Base-by-base conservation (phyloP, 2,329 filamentous ascomycete genomes). In the Tolypocladium amazonense region DNA sequence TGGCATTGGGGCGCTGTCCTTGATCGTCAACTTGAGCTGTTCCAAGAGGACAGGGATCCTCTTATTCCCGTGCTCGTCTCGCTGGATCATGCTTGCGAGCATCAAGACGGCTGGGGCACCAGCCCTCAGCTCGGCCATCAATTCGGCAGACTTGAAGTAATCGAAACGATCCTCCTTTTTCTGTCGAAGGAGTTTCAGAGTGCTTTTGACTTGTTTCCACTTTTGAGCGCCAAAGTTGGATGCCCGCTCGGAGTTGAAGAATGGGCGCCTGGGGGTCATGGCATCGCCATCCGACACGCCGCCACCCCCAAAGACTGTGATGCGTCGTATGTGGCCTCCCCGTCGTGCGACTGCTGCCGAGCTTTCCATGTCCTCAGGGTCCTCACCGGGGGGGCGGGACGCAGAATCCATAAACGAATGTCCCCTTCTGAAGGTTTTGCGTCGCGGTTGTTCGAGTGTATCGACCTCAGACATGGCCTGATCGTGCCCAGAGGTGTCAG, bases 51-150 rank as follows among this genome's bases (percentile, higher is more conserved):
- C 92, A 0, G 94, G 94, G 60, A 99, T 96, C 61, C 92, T 87
- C 75, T 90, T 94, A 74, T 96, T 94, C 56, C 93, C 92, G 67
- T 97, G 90, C 73, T 99, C 94, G 67, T 99, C 94, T 60, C 94
- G 84, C 75, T 97, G 94, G 67, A 97, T 94, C 90, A 97, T 97
- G 70, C 92, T 97, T 9, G 94, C 94, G 58, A 99, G 78, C 74
- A 99, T 96, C 61, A 99, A 79, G 25, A 93, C 94, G 30, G 94
- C 94, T 4, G 94, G 94, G 1, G 92, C 91, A 58, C 92, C 94
- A 52, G 94, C 95, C 56, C 94, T 84, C 43, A 99, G 79, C 73
- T 99, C 94, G 1, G 94, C 94, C 84, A 99, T 93, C 55, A 99
- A 80, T 72, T 99, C 94, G 2, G 94, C 92, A 12, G 93, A 97